Evolutionary conservation across 495 filamentous ascomycete genomes (phyloP), one percentile per base, ranked within the genome.

Genomic region (Parachaetomium inaequale): DNA sequence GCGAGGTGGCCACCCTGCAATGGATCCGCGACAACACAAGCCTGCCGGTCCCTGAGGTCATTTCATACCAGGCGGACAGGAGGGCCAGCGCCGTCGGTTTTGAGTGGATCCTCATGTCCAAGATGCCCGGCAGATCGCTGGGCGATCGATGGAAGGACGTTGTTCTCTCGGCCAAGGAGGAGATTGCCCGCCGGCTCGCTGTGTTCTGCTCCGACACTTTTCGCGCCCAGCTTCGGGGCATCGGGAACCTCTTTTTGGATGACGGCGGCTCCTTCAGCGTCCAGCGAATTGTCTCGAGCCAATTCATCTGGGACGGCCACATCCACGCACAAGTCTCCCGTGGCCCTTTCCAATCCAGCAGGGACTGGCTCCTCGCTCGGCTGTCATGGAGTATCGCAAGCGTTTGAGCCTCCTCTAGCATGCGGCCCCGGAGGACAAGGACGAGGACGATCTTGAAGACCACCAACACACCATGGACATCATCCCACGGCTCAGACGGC

Each of bases 1-100:
- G 74, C 62, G 80, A 84, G 63, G 81, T 82, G 12, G 77, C 81
- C 12, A 82, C 77, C 3, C 66, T 82, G 28, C 60, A 66, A 5
- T 82, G 72, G 64, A 54, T 84, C 7, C 63, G 63, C n/a, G 52
- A 59, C 6, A 63, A 70, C 43, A 79, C 82, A n/a, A 60, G 53
- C 2, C 68, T 84, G 3, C 82, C 80, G 1, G 71, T 80, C 10
- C 76, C 83, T 3, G 59, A 65, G n/a, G 70, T 82, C 26, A 58
- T 78, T 32, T 68, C 66, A 7, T 83, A 73, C 58, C 70, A 83
- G 23, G 65, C 72, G 12, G 72, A 72, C 2, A 46, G 46, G 0
- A 46, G 46, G 0, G 34, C 74, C 2, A 82, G 79, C 55, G 55
- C 59, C 2, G 64, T 84, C 14, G 72, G 72, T 11, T 79, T 69